Base-by-base conservation (phyloP, 768 basidiomycete genomes). In the Termitomyces sp. region DNA sequence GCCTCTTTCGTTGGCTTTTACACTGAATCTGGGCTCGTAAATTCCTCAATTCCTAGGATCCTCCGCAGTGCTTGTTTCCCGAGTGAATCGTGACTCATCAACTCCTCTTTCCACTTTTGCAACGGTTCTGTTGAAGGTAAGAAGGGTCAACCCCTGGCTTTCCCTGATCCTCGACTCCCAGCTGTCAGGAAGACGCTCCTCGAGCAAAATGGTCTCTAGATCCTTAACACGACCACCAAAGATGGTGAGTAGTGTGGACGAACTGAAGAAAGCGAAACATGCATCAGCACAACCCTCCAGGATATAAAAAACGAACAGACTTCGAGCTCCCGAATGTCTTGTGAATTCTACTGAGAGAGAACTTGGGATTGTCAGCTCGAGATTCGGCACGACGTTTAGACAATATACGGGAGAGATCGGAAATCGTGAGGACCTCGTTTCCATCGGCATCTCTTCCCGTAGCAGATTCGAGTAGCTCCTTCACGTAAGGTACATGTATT, bases 161-260 rank as follows among this genome's bases (percentile, higher is more conserved):
- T 77, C 71, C n/a, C 79, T 75, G 33, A 83, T 69, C 15, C 79
- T 73, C 0, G 89, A 78, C 66, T 91, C 88, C 87, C 88, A 92
- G 22, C 83, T 83, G 0, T 86, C 77, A 0, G 86, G 85, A 34
- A 93, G 66, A 16, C 88, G 81, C 62, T 93, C 90, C 47, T 93
- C 87, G 9, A 75, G 67, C n/a, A 93, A 69, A 51, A 89, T 65
- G 0, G 77, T 62, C 44, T 78, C 72, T 39, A 91, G 63, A 58
- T 87, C 86, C 7, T 75, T 69, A 5, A 86, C 66, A 20, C 78
- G 75, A 2, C 89, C 87, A 5, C 87, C 91, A 62, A 90, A 86
- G 55, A 87, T 82, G 1, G 80, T 81, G 16, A 87, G 70, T 51
- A 92, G 61, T 0, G 87, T 86, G 0, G 86, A 81, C 0, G 84